Evolutionary conservation across 208 protist species (phyloP), one percentile per base, ranked within the genome.

Genomic region (Balamuthia mandrillaris): DNA sequence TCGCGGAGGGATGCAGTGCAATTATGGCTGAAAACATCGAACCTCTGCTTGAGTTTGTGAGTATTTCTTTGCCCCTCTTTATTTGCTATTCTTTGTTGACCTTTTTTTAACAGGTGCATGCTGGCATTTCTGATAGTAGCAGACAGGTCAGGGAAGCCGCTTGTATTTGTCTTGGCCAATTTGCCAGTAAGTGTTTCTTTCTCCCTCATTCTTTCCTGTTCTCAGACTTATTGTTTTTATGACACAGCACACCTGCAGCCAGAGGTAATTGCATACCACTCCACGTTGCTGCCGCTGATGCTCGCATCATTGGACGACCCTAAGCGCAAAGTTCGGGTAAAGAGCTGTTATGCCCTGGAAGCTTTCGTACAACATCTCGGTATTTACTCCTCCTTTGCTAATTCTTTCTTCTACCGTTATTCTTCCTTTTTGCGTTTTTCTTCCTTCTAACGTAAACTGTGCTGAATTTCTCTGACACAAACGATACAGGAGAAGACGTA

Each of bases 241-340:
- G 21, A 16, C 35, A 3, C 79, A 86, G 81, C 54, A 29, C 60
- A 74, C 29, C 41, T 86, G 65, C 31, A 60, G 3, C 81, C 81
- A 27, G 81, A 86, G 0, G 58, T 86, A 10, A 86, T 86, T 44
- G 81, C 74, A 6, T 82, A 86, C 39, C 81, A 86, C 60, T 44
- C 51, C 16, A 63, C 74, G 52, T 56, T 86, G 42, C 1, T 86
- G 60, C 81, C 81, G 9, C 33, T 77, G 56, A 42, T 86, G 9
- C 49, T 65, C 39, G 14, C 41, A 14, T 68, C 27, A 16, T 37
- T 86, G 33, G 41, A 58, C 45, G 60, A 86, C 39, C 21, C 4
- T 21, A 77, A 86, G 39, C 52, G 42, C 47, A 49, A 74, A 2
- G 27, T 86, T 33, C 37, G 60, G 27, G 31, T 56, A 14, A 86